Conservation (phyloP, 805 yeast species). For the Millerozyma miso region DNA sequence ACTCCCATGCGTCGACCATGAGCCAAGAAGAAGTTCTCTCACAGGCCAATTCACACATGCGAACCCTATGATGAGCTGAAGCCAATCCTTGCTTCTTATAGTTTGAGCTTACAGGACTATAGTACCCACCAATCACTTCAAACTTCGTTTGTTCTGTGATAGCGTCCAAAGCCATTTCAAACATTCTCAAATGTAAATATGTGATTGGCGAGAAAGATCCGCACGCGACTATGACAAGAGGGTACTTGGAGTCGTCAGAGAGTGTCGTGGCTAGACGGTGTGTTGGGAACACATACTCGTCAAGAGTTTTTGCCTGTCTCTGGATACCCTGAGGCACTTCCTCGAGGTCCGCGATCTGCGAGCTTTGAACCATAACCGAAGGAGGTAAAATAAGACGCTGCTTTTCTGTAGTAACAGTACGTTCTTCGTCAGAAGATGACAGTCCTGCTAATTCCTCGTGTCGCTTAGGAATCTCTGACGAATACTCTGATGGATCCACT, state of each 20-base stretch:
- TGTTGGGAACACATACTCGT: slow-evolving; percentile 76
- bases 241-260: slow-evolving; percentile 72
- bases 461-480: slow-evolving; percentile 47
- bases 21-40: slow-evolving; percentile 96
- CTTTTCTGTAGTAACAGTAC: neutral
- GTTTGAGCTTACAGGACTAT: slow-evolving; percentile 90
- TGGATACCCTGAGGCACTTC: slow-evolving; percentile 94
- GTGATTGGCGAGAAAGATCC: slow-evolving; percentile 97
- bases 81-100: slow-evolving; percentile 93
- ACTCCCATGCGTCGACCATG: slow-evolving; percentile 99
- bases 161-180: slow-evolving; percentile 96
- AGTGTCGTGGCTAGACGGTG: slow-evolving; percentile 74
- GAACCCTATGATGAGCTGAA: slow-evolving; percentile 79
- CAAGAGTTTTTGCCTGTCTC: slow-evolving; percentile 74
- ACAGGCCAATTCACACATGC: slow-evolving; percentile 98
- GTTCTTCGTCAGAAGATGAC: slow-evolving; percentile 39
- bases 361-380: slow-evolving; percentile 43
- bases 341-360: slow-evolving; percentile 87
- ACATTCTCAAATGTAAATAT: slow-evolving; percentile 91
- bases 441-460: slow-evolving; percentile 50
- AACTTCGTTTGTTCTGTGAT: slow-evolving; percentile 87
- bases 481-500: slow-evolving; percentile 16
- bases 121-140: slow-evolving; percentile 95
- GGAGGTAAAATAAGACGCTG: slow-evolving; percentile 28
- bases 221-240: slow-evolving; percentile 93